Conservation (phyloP, 139 green algal genomes). For the Pseudopediastrum boryanum region DNA sequence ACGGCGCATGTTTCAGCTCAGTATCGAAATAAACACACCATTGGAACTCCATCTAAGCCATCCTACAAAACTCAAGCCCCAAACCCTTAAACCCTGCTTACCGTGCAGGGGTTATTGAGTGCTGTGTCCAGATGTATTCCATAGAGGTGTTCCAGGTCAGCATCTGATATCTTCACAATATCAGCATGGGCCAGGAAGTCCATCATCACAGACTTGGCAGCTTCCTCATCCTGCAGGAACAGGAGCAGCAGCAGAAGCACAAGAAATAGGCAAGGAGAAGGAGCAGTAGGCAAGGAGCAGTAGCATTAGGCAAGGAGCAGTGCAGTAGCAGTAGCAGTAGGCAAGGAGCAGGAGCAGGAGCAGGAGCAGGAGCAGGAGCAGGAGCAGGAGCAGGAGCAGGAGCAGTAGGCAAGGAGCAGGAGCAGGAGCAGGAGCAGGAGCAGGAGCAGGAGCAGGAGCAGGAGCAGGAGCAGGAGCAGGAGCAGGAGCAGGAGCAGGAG, state of each 20-base stretch:
- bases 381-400: conserved; percentile 32
- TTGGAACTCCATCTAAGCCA: no score
- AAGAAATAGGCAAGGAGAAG: neutral
- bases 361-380: neutral
- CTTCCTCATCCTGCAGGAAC: conserved; percentile 72
- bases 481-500: neutral
- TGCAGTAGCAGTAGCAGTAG: neutral
- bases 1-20: no score
- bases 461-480: neutral
- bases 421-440: neutral
- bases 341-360: neutral
- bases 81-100: conserved; percentile 39
- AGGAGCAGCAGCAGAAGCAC: no score
- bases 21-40: no score
- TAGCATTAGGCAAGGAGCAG: neutral
- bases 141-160: conserved; percentile 85
- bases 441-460: neutral
- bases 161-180: conserved; percentile 87
- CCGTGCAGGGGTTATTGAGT: conserved; percentile 55
- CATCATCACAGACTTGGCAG: conserved; percentile 44
- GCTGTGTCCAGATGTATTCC: conserved; percentile 60
- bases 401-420: neutral
- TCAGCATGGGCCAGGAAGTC: conserved; percentile 63
- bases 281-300: no score
- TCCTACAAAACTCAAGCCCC: neutral